phyloP scores from a whole-genome alignment of 2,329 filamentous ascomycete species.

The Fusarium beomiforme region DNA sequence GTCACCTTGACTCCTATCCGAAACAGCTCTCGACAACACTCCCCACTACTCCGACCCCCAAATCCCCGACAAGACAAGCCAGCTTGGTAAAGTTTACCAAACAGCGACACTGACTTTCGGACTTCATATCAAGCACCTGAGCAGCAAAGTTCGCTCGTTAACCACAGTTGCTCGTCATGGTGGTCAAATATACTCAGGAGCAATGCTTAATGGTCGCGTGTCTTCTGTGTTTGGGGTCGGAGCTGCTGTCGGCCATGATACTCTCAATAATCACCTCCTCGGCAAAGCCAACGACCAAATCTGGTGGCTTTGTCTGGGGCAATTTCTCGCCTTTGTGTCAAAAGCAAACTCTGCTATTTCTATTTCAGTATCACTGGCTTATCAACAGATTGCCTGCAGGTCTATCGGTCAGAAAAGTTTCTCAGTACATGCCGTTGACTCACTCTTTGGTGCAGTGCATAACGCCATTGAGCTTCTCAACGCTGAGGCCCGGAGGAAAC shows the following conservation, averaged over 20 bases:
- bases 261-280: neutral
- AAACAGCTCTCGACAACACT: neutral
- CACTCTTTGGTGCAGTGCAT: constrained; percentile 23
- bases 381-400: constrained; percentile 4
- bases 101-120: neutral
- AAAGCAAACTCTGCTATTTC: neutral
- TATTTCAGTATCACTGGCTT: neutral
- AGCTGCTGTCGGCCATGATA: constrained; percentile 1
- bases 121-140: accelerated
- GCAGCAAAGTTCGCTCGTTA: accelerated
- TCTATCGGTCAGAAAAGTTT: neutral
- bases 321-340: neutral
- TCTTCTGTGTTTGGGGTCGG: neutral
- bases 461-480: constrained; percentile 18
- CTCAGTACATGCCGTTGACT: constrained; percentile 16
- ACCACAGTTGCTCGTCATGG: accelerated
- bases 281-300: neutral
- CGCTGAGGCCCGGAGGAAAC: constrained; percentile 23
- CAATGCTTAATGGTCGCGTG: constrained; percentile 5
- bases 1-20: neutral
- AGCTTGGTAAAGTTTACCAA: neutral
- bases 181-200: neutral
- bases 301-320: constrained; percentile 10
- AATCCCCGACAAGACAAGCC: neutral
- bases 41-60: neutral